Evolutionary conservation across 371 early-diverging fungal genomes (phyloP).

Genomic region (Lichtheimia ramosa): DNA sequence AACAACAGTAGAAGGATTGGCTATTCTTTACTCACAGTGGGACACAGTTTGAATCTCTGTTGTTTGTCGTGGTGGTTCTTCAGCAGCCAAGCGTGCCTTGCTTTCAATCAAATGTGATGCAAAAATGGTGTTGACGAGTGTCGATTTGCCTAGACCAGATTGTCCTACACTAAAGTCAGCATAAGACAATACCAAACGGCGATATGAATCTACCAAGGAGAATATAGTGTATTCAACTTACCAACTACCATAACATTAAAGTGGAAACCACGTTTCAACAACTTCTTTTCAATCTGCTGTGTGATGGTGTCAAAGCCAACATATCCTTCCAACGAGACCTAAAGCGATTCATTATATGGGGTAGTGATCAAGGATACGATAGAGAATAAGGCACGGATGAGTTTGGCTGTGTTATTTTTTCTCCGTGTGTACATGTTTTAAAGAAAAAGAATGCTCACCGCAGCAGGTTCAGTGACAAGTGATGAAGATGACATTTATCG

Average conservation of each 20-base stretch:
- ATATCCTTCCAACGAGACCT: constrained; percentile 66
- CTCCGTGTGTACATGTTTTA: background rate
- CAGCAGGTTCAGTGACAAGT: constrained; percentile 16
- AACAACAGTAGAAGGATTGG: background rate
- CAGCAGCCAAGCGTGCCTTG: constrained; percentile 74
- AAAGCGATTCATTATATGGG: background rate
- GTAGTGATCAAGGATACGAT: no score
- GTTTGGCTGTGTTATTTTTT: background rate
- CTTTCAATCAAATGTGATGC: constrained; percentile 84
- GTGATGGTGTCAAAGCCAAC: constrained; percentile 96
- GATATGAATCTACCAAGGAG: background rate
- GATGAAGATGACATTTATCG: constrained; percentile 18
- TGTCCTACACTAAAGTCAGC: constrained; percentile 63
- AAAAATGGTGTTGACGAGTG: constrained; percentile 95
- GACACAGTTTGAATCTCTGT: constrained; percentile 84
- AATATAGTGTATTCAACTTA: constrained; percentile 21
- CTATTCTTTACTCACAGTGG: constrained; percentile 58
- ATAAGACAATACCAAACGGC: background rate
- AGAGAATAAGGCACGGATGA: background rate
- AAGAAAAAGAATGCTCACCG: constrained; percentile 7
- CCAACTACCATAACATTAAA: constrained; percentile 96
- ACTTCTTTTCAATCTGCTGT: constrained; percentile 89
- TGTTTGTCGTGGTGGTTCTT: constrained; percentile 79
- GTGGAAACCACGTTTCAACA: constrained; percentile 91
- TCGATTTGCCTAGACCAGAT: constrained; percentile 98